These are phyloP conservation scores for Fusarium sp. DNA, from an alignment of 2,329 filamentous ascomycete genomes.

Conservation along the genomic window DNA sequence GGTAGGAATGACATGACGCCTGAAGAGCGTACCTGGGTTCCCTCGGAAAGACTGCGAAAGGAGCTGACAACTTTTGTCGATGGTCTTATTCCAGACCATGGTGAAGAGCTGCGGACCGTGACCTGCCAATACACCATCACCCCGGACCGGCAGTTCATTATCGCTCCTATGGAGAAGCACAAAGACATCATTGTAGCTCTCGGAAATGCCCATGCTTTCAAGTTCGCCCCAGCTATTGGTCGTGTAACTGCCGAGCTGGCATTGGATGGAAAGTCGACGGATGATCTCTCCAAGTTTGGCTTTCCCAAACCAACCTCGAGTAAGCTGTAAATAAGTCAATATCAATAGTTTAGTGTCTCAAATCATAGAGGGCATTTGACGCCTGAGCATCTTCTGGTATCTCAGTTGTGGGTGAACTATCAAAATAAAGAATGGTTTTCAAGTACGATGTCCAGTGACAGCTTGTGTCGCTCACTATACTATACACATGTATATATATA, in stretches of 20 bases:
- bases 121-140: constrained; percentile 43
- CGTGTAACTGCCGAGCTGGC: constrained; percentile 38
- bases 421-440: no score
- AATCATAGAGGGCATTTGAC: no score
- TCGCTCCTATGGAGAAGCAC: constrained; percentile 28
- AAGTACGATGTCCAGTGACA: no score
- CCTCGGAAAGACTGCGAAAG: background rate
- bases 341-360: no score
- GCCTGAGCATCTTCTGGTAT: no score
- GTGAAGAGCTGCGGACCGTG: constrained; percentile 28
- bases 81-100: constrained; percentile 10
- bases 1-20: constrained; percentile 1
- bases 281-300: constrained; percentile 40
- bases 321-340: constrained; percentile 2
- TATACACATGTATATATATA: background rate
- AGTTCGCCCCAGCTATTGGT: constrained; percentile 41
- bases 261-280: constrained; percentile 35
- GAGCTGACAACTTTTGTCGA: constrained; percentile 6
- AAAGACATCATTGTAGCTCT: constrained; percentile 33
- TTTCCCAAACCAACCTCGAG: constrained; percentile 2
- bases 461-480: no score
- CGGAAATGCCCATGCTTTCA: constrained; percentile 37
- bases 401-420: no score
- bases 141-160: constrained; percentile 37
- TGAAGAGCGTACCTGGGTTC: constrained; percentile 7